These are phyloP conservation scores for Biscogniauxia mediterranea DNA, from an alignment of 2,329 filamentous ascomycete species.

Conservation along the genomic window DNA sequence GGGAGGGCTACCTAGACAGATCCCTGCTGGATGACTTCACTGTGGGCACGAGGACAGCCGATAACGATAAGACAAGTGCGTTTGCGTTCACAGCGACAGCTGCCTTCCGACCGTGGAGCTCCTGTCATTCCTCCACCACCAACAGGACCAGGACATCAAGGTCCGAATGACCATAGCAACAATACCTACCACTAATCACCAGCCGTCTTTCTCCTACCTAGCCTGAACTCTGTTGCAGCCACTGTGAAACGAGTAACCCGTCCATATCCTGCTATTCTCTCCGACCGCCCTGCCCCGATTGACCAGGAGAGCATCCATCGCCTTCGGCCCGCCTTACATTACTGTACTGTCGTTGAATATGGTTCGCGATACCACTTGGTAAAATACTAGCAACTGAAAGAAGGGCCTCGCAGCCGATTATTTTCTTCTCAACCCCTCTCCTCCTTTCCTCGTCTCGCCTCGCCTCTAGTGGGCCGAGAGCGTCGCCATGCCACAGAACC, in stretches of 20 bases:
- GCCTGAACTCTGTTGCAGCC: background rate
- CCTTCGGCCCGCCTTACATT: background rate
- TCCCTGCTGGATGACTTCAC: slow-evolving; percentile 26
- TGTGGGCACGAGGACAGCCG: slow-evolving; percentile 6
- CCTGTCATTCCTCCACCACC: slow-evolving; percentile 4
- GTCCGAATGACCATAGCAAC: slow-evolving; percentile 19
- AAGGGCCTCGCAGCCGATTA: background rate
- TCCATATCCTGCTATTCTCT: no score
- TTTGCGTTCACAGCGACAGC: background rate
- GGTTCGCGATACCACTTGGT: background rate
- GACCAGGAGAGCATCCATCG: no score
- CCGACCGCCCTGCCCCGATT: no score
- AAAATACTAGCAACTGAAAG: background rate
- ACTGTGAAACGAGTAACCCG: background rate
- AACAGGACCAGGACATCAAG: slow-evolving; percentile 16
- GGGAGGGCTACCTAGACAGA: background rate
- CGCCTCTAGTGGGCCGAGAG: slow-evolving; percentile 2
- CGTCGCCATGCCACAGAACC: slow-evolving; percentile 44
- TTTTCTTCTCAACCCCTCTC: no score
- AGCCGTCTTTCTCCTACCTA: background rate
- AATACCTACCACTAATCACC: slow-evolving; percentile 1
- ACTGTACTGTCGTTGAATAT: background rate
- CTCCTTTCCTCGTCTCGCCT: background rate
- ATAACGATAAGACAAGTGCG: slow-evolving; percentile 18
- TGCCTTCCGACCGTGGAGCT: slow-evolving; percentile 3